Evolutionary conservation across 2,329 filamentous ascomycete species (phyloP), one percentile per base, ranked within the genome.

Genomic region (Colletotrichum tabaci): DNA sequence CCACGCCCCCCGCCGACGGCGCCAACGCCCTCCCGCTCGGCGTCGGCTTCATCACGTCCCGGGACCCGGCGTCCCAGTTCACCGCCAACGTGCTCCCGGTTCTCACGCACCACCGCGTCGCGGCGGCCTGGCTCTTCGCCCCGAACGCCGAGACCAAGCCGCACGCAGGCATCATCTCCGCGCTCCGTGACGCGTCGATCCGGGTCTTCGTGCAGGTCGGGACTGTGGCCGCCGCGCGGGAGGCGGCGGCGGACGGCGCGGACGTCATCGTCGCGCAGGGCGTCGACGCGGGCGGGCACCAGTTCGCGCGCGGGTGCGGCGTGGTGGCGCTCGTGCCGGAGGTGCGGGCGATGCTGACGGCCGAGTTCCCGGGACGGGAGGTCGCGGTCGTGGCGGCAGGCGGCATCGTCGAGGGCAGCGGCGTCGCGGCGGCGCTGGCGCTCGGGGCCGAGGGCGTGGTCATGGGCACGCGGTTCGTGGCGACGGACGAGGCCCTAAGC

Each of bases 101-200:
- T 15, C 81, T 93, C 21, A 77, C 77, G 30, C 80, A 83, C 71
- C 86, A 90, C 78, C 80, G 80, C 0, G 90, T 91, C 2, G 87
- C 86, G 2, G 91, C 89, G 0, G 83, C 91, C 10, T 93, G 91
- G 91, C 85, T 93, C 57, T 93, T 93, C 76, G 91, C 91, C 3
- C 89, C 90, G 2, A 80, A 83, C 42, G 81, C 83, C 6, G 78
- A 84, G 18, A 77, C 82, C 23, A 80, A 83, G 18, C 81, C 82
- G 13, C 80, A 84, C 64, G 74, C 68, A 8, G 75, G 66, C 61
- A 82, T 86, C 53, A 80, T 86, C 46, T 71, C 76, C 58, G 78
- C 78, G 3, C 72, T 84, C 40, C 81, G 80, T 68, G 74, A 76
- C 5, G 61, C 74, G 6, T 80, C 76, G 50, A 82, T 87, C 74